Evolutionary conservation across 169 alveolate genomes (phyloP).

Genomic region (Sarcocystis neurona): DNA sequence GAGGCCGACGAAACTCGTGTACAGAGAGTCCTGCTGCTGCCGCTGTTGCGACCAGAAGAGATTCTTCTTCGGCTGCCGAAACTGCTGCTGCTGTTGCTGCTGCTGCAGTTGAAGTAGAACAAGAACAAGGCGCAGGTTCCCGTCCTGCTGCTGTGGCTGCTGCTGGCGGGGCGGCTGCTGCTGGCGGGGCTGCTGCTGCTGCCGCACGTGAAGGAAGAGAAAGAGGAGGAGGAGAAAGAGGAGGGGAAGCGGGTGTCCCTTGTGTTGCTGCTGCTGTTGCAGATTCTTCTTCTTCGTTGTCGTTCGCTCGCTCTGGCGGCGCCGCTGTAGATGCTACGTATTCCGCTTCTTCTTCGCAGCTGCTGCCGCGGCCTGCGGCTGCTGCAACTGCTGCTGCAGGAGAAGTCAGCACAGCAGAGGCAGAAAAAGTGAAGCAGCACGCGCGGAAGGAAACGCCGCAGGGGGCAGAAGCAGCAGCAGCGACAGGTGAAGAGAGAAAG

Average conservation of each 20-base stretch:
- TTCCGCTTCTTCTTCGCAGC: too few relatives aligned
- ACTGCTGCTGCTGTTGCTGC: background rate
- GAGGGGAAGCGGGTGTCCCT: too few relatives aligned
- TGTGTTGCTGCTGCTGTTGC: too few relatives aligned
- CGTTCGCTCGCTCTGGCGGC: too few relatives aligned
- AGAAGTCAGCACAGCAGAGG: background rate
- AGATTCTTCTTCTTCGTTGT: too few relatives aligned
- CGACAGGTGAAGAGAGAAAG: background rate
- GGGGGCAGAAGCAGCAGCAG: background rate
- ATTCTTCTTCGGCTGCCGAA: background rate
- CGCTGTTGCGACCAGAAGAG: background rate
- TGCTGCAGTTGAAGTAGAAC: background rate
- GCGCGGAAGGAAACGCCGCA: background rate
- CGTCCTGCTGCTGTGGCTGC: slow-evolving; percentile 5
- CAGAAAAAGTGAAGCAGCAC: background rate
- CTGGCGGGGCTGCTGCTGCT: slow-evolving; percentile 9
- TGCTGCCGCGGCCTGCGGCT: too few relatives aligned
- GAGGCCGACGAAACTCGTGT: too few relatives aligned
- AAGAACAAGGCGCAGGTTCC: background rate
- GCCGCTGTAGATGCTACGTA: too few relatives aligned
- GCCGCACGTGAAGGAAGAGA: too few relatives aligned
- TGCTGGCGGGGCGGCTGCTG: background rate
- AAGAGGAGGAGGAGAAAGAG: too few relatives aligned
- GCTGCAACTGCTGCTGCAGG: background rate
- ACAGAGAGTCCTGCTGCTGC: background rate